Conservation (phyloP, 140 eudicot genomes). For the Senecio squalidus region DNA sequence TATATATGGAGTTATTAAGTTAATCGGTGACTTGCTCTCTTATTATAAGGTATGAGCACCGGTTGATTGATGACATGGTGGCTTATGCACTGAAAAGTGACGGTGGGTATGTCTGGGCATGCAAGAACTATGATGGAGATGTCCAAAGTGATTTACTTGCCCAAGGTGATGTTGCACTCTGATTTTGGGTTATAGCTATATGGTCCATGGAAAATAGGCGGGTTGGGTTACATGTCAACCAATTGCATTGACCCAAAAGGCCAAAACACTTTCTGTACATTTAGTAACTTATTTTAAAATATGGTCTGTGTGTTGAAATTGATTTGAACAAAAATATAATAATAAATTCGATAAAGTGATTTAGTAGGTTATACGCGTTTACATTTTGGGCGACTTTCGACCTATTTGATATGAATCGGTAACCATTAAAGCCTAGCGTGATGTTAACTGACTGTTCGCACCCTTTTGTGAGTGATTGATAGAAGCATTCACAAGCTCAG, state of each 20-base stretch:
- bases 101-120: constrained; percentile 98
- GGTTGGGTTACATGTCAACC: background rate
- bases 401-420: background rate
- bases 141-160: constrained; percentile 97
- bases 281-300: too few species aligned
- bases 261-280: background rate
- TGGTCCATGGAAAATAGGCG: background rate
- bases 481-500: background rate
- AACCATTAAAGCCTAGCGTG: background rate
- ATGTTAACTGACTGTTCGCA: background rate
- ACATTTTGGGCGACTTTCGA: background rate
- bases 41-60: constrained; percentile 84
- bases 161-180: constrained; percentile 53
- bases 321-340: background rate
- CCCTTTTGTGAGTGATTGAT: constrained; percentile 1
- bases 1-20: background rate
- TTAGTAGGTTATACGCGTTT: background rate
- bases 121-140: constrained; percentile 98
- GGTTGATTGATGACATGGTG: constrained; percentile 97
- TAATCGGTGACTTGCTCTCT: background rate
- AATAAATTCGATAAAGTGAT: background rate
- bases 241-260: background rate
- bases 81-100: constrained; percentile 91
- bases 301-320: too few species aligned
- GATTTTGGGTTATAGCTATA: background rate